Percentiles rank a stretch among this genome's conserved stretches.
phyloP scores from a whole-genome alignment of 495 filamentous ascomycete species.

The Cladorrhinum samala region DNA sequence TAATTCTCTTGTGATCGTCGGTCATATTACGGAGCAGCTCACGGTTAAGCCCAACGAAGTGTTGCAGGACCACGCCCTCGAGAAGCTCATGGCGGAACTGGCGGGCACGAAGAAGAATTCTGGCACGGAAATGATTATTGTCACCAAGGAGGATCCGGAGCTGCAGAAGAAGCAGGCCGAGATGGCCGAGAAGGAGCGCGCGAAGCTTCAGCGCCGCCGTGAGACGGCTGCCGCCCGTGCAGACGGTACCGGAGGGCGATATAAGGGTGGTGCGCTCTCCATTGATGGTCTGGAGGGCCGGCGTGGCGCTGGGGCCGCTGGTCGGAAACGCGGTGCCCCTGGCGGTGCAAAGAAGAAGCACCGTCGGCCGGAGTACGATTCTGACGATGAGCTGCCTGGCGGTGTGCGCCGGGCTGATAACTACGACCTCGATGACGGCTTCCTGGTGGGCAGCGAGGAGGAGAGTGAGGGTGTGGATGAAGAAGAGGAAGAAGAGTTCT shows the following conservation, averaged over 20 bases:
- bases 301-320: slow-evolving; percentile 22
- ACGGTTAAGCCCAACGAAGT: slow-evolving; percentile 62
- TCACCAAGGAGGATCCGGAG: slow-evolving; percentile 73
- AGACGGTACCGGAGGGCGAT: slow-evolving; percentile 46
- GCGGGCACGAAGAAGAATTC: slow-evolving; percentile 49
- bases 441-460: slow-evolving; percentile 69
- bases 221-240: slow-evolving; percentile 62
- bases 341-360: slow-evolving; percentile 38
- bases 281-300: slow-evolving; percentile 69
- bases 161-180: slow-evolving; percentile 71
- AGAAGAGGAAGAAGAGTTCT: slow-evolving; percentile 48
- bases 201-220: slow-evolving; percentile 59
- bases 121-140: slow-evolving; percentile 48
- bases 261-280: slow-evolving; percentile 54
- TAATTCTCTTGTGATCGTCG: slow-evolving; percentile 65
- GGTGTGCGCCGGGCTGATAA: slow-evolving; percentile 66
- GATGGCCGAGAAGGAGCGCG: slow-evolving; percentile 62
- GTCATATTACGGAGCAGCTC: slow-evolving; percentile 74
- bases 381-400: slow-evolving; percentile 60
- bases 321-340: slow-evolving; percentile 40
- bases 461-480: slow-evolving; percentile 58
- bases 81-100: slow-evolving; percentile 64
- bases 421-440: slow-evolving; percentile 76
- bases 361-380: slow-evolving; percentile 48
- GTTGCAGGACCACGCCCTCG: slow-evolving; percentile 70